These are phyloP conservation scores for Pseudonectria foliicola DNA, from an alignment of 2,329 filamentous ascomycete species.

Conservation along the genomic window DNA sequence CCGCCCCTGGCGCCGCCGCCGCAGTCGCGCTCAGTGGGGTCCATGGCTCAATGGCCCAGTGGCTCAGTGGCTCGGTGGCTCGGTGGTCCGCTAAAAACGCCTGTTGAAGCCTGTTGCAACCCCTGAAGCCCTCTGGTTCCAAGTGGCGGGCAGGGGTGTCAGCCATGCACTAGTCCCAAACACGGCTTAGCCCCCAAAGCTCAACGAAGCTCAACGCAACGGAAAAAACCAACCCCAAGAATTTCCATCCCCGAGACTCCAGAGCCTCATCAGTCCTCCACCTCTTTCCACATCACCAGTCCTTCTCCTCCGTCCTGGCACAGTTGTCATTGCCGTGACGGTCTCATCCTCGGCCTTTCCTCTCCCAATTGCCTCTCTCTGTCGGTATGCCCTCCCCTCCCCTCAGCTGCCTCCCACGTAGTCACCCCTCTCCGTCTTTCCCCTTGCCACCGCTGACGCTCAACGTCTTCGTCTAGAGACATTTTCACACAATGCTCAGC, in stretches of 20 bases:
- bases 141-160: no score
- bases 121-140: no score
- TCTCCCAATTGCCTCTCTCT: conserved; percentile 17
- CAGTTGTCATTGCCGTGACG: conserved; percentile 7
- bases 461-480: conserved; percentile 18
- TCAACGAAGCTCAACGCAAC: conserved; percentile 34
- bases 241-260: conserved; percentile 27
- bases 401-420: conserved; percentile 14
- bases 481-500: conserved; percentile 47
- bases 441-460: conserved; percentile 11
- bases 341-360: conserved; percentile 1
- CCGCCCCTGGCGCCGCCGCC: no score
- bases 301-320: conserved; percentile 15
- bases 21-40: no score
- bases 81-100: no score
- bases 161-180: conserved; percentile 7
- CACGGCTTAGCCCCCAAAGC: conserved; percentile 24
- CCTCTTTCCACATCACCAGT: conserved; percentile 25
- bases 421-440: conserved; percentile 11
- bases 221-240: conserved; percentile 35
- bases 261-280: conserved; percentile 20
- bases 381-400: conserved; percentile 14
- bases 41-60: no score
- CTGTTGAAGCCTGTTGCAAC: no score
- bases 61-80: no score